Percentiles rank a stretch among this genome's conserved stretches.
Conservation (phyloP, 306 rosid species). For the Vigna angularis region DNA sequence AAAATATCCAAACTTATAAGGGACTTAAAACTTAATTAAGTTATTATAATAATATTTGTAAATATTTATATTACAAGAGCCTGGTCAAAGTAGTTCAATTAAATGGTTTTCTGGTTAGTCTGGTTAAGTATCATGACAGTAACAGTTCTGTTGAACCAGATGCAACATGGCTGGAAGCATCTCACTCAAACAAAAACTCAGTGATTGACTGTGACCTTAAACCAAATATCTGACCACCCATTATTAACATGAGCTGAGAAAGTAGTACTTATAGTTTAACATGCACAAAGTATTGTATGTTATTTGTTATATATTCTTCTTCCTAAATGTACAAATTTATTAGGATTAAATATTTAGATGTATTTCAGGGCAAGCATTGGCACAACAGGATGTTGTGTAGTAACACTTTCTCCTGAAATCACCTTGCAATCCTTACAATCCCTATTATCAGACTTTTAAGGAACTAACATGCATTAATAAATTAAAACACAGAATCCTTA, state of each 20-base stretch:
- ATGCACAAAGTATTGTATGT: neutral
- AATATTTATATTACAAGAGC: neutral
- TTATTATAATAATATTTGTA: neutral
- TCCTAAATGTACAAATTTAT: neutral
- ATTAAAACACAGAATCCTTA: conserved; percentile 28
- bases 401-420: neutral
- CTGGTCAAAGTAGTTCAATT: neutral
- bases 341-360: neutral
- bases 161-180: neutral
- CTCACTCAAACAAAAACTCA: conserved; percentile 1
- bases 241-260: too few species aligned
- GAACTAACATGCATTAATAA: neutral
- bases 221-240: neutral
- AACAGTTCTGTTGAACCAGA: neutral
- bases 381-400: neutral
- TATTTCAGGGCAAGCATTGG: neutral
- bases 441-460: neutral
- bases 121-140: neutral
- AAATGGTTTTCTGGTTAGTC: neutral
- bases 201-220: neutral
- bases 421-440: neutral
- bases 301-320: neutral
- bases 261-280: too few species aligned
- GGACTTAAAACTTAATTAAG: too few species aligned
- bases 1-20: too few species aligned